phyloP scores from a whole-genome alignment of 2,329 filamentous ascomycete species.

The Microsporum ferrugineum region DNA sequence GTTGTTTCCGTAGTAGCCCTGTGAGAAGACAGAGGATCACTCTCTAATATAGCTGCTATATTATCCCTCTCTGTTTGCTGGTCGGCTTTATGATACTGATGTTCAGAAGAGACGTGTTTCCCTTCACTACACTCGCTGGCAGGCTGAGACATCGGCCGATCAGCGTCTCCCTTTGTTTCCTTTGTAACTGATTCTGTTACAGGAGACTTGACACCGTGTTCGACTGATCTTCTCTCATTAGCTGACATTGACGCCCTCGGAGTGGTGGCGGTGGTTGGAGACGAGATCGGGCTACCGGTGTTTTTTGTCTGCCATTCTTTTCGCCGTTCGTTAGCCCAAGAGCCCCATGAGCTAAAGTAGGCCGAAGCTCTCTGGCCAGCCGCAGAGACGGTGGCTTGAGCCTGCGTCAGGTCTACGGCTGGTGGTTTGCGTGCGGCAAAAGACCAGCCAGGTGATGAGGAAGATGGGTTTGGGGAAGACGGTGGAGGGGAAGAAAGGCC shows the following conservation, averaged over 20 bases:
- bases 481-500: constrained; percentile 15
- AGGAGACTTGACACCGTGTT: neutral
- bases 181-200: constrained; percentile 11
- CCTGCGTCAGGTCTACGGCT: constrained; percentile 40
- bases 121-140: neutral
- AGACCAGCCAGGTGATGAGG: constrained; percentile 15
- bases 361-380: constrained; percentile 48
- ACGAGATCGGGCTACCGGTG: constrained; percentile 7
- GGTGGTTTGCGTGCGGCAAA: constrained; percentile 24
- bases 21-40: neutral
- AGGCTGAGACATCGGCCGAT: neutral
- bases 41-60: neutral
- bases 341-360: constrained; percentile 52
- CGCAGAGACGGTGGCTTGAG: constrained; percentile 44
- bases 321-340: constrained; percentile 45
- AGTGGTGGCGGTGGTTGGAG: constrained; percentile 3
- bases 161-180: neutral
- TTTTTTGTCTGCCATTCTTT: constrained; percentile 37
- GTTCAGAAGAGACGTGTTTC: neutral
- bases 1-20: neutral
- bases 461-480: constrained; percentile 17
- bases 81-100: neutral
- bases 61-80: neutral
- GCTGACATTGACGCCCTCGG: constrained; percentile 5
- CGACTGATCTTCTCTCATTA: neutral